Evolutionary conservation across 1,139 yeast species (phyloP), one percentile per base, ranked within the genome.

Genomic region (Blastobotrys ciferrii): DNA sequence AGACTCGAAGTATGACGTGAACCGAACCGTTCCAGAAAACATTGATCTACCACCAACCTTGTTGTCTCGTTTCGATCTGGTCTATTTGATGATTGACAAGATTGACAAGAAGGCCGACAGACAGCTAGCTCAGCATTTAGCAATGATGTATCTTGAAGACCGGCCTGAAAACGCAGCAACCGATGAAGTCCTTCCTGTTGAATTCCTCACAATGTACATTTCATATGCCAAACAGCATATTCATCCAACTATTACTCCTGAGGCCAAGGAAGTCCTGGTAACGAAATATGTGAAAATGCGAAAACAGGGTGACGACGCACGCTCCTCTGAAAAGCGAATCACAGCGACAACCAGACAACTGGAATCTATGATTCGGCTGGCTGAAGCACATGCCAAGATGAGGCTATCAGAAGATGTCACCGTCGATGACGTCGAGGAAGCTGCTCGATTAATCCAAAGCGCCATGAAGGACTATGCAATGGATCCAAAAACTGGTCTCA

Each of bases 311-410:
- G 98, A 92, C 63, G 98, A 91, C 64, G 79, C 86, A 11, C 76
- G 96, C 54, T 74, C 91, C 1, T 76, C 89, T 4, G 98, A 92
- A 58, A 86, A 85, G 70, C 77, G 99, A 60, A 87, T 92, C 57
- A 92, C 99, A 1, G 99, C 99, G 3, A 92, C 99, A 1, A 92
- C 99, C 1, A 80, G 99, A 70, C 98, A 94, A 66, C 74, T 92
- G 52, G 98, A 92, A 68, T 85, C 95, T 52, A 88, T 92, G 96
- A 89, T 91, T 59, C 82, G 99, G 64, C 74, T 92, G 44, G 71
- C 95, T 0, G 98, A 92, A 68, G 98, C 98, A 0, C 98, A 92
- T 65, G 98, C 99, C 2, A 91, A 89, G 68, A 87, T 94, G 96
- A 80, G 96, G 58, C 74, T 92, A 40, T 78, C 92, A 1, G 69